Base-by-base conservation (phyloP, 73 alveolate species). In the Tetrahymena borealis region DNA sequence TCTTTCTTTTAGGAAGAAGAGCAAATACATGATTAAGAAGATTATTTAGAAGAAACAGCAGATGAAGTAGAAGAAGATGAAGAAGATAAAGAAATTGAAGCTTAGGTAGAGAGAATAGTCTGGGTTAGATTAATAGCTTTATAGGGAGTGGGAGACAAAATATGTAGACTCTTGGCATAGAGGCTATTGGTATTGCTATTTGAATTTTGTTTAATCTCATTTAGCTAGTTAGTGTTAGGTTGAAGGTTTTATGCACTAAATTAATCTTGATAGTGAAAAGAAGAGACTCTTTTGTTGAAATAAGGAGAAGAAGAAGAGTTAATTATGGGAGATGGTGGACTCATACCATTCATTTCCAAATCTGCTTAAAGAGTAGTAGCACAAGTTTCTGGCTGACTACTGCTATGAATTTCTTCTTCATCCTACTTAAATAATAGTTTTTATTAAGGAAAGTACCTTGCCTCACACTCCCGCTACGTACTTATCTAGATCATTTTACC, bases 381-480 rank as follows among this genome's bases (percentile, higher is more conserved):
- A 60, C 85, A 60, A 35, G 37, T 60, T 60, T n/a, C 85, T 24
- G 85, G 5, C 13, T 60, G 28, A 60, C 28, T 60, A 60, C 28
- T 60, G 35, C 85, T 24, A 24, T 60, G 28, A 0, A 24, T 35
- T 4, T 60, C 85, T 60, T 60, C 85, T 10, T 60, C n/a, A n/a
- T 60, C 85, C 4, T 32, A 60, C n/a, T 60, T 24, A 60, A 24
- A 24, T 3, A 35, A 0, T 20, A 24, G 85, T 60, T 60, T 60
- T 20, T 60, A 60, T 5, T 32, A 32, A 60, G 85, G 28, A 60
- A 24, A 60, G 85, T 60, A 60, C 85, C 85, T 60, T 20, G 85
- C 28, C 85, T 60, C 85, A 60, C 85, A 60, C 85, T 60, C 85
- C 85, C 85, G 85, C 85, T 60, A 60, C 85, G 28, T 60, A 60